These are phyloP conservation scores for Umbelopsis vinacea DNA, from an alignment of 192 early-diverging fungal genomes.

Conservation along the genomic window DNA sequence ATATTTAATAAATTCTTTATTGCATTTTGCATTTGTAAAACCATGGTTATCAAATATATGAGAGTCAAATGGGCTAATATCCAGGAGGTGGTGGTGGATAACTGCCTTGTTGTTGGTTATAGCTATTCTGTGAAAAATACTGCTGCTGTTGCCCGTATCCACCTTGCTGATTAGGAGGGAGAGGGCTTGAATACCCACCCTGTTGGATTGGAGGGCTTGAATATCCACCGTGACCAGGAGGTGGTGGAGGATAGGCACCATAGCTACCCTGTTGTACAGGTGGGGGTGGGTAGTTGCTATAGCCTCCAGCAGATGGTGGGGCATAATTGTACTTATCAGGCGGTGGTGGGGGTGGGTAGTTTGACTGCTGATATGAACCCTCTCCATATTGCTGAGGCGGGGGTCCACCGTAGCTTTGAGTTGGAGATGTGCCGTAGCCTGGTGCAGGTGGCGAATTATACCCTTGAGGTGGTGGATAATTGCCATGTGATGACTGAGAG, in stretches of 20 bases:
- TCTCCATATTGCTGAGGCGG: background rate
- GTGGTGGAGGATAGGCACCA: background rate
- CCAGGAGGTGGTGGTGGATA: background rate
- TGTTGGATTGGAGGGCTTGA: background rate
- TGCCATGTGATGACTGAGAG: no score
- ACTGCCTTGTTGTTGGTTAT: background rate
- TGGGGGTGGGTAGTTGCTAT: conserved; percentile 2
- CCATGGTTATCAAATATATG: background rate
- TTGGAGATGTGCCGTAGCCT: background rate
- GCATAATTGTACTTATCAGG: background rate
- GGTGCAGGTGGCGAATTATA: conserved; percentile 5
- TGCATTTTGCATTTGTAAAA: no score
- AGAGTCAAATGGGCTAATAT: background rate
- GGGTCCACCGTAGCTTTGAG: background rate
- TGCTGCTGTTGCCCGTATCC: conserved; percentile 1
- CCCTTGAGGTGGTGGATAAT: no score
- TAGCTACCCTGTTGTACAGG: background rate
- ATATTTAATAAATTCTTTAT: no score
- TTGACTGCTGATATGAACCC: background rate
- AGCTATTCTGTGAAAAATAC: background rate
- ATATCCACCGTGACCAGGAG: conserved; percentile 11
- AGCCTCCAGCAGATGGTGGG: background rate
- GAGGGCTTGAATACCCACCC: background rate
- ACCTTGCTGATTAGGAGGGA: background rate
- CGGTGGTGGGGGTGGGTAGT: conserved; percentile 1